Evolutionary conservation across 2,329 filamentous ascomycete genomes (phyloP).

Genomic region (Tolypocladium capitatum): DNA sequence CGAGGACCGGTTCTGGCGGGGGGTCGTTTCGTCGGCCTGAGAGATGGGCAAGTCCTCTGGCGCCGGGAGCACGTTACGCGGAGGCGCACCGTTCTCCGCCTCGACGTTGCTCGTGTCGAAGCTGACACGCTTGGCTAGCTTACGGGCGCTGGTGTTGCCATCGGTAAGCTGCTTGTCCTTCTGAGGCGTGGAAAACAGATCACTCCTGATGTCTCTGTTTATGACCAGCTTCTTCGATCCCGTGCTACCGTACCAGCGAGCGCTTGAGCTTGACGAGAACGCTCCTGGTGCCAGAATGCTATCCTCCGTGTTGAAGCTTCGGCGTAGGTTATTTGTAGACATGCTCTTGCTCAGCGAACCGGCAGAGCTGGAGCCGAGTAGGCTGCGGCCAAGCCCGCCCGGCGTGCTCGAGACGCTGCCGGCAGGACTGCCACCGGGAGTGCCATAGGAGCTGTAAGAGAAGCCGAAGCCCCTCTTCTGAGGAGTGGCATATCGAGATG

Average conservation of each 20-base stretch:
- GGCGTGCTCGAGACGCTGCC: slow-evolving; percentile 55
- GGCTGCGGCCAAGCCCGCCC: slow-evolving; percentile 50
- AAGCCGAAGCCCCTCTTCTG: slow-evolving; percentile 84
- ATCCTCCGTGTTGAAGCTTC: slow-evolving; percentile 69
- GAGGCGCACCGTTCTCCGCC: slow-evolving; percentile 19
- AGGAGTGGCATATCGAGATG: slow-evolving; percentile 68
- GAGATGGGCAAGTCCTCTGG: slow-evolving; percentile 17
- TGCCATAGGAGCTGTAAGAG: slow-evolving; percentile 83
- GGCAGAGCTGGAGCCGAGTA: slow-evolving; percentile 52
- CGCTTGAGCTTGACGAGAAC: slow-evolving; percentile 56
- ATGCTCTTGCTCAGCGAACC: slow-evolving; percentile 74
- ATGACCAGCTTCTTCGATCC: slow-evolving; percentile 85
- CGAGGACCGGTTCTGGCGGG: slow-evolving; percentile 41
- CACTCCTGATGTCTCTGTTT: slow-evolving; percentile 70
- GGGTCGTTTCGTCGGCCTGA: slow-evolving; percentile 20
- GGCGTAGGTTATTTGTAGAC: slow-evolving; percentile 74
- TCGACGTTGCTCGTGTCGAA: slow-evolving; percentile 58
- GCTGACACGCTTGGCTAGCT: slow-evolving; percentile 76
- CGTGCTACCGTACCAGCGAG: slow-evolving; percentile 51
- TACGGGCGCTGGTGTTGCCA: slow-evolving; percentile 28
- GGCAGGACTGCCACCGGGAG: slow-evolving; percentile 56
- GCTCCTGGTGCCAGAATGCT: slow-evolving; percentile 78
- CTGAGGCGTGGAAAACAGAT: slow-evolving; percentile 49
- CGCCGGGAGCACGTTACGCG: slow-evolving; percentile 21
- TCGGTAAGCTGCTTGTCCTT: slow-evolving; percentile 34